Base-by-base conservation (phyloP, 1,284 basidiomycete species). In the Xanthoconium separans region DNA sequence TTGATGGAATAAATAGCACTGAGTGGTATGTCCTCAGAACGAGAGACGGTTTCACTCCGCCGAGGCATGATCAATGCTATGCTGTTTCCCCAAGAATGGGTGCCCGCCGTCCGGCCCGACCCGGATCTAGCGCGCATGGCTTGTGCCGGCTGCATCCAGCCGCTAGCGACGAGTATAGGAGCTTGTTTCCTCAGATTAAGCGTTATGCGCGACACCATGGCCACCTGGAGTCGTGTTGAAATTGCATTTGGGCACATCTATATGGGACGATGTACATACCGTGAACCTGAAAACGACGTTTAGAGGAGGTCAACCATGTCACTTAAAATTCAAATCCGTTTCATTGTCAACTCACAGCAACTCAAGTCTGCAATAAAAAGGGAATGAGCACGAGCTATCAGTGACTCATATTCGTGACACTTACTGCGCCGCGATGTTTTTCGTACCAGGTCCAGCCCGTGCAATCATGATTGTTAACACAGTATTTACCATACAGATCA, bases 131-230 rank as follows among this genome's bases (percentile, higher is more conserved):
- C 34, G 24, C 44, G 46, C n/a, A 20, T 7, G 10, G 20, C 16
- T 49, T 11, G 34, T 18, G 2, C 30, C 34, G 6, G 18, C 3
- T 8, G 12, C 31, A 18, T 33, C 18, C 47, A 13, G 7, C 30
- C 10, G 4, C 24, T 49, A n/a, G 39, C 16, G 7, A 37, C 10
- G 34, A 11, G 8, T 16, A 54, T 7, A 5, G 33, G 33, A 9
- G 27, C 50, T 36, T 65, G 44, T 49, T 58, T 69, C 54, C 59
- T 71, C 20, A 79, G 66, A 51, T 72, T 73, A 12, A 80, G 64
- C 2, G 77, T 78, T 37, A 79, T 78, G 37, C 77, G 73, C 4
- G 74, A 76, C 68, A 78, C 74, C 74, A 79, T 79, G 8, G 75
- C 69, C 15, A 77, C 75, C 68, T 75, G 50, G 58, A 29, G 9